These are phyloP conservation scores for Wallacemonas rigidus DNA, from an alignment of 208 protist species.

Conservation along the genomic window DNA sequence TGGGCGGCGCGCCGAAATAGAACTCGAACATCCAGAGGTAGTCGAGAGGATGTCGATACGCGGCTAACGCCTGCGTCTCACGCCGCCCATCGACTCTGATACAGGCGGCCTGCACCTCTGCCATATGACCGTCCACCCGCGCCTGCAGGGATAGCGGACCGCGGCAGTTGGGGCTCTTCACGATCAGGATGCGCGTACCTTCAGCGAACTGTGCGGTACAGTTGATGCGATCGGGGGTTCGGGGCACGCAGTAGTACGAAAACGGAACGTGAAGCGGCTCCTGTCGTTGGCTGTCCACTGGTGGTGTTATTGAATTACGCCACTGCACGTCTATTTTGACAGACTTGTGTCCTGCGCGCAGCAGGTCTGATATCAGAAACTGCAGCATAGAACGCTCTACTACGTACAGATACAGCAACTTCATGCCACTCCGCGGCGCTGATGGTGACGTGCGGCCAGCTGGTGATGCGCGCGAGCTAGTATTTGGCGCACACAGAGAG, in stretches of 20 bases:
- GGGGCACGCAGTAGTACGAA: slow-evolving; percentile 61
- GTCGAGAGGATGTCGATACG: slow-evolving; percentile 29
- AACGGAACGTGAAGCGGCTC: slow-evolving; percentile 41
- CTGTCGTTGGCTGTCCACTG: background rate
- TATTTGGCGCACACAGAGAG: too few relatives aligned
- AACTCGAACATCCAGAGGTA: slow-evolving; percentile 51
- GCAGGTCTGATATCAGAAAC: background rate
- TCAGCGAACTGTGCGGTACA: slow-evolving; percentile 37
- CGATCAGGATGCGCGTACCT: slow-evolving; percentile 27
- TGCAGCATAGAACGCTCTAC: slow-evolving; percentile 27
- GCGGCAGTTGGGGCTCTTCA: slow-evolving; percentile 48
- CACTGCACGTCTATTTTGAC: slow-evolving; percentile 35
- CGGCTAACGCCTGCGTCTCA: background rate
- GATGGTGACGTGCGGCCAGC: too few relatives aligned
- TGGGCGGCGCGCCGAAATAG: slow-evolving; percentile 38
- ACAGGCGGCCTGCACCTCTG: slow-evolving; percentile 32
- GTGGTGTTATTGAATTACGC: slow-evolving; percentile 27
- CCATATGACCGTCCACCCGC: slow-evolving; percentile 21
- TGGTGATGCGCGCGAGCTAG: too few relatives aligned
- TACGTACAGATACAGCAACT: slow-evolving; percentile 49
- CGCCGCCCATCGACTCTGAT: slow-evolving; percentile 17
- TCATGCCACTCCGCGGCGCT: background rate
- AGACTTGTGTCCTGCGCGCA: background rate
- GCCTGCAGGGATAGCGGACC: slow-evolving; percentile 29
- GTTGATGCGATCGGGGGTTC: slow-evolving; percentile 46